A percentile compares a stretch with the other conserved stretches of the same genome.
Conservation (phyloP, 106 monocot genomes). For the Phalaenopsis aphrodite region DNA sequence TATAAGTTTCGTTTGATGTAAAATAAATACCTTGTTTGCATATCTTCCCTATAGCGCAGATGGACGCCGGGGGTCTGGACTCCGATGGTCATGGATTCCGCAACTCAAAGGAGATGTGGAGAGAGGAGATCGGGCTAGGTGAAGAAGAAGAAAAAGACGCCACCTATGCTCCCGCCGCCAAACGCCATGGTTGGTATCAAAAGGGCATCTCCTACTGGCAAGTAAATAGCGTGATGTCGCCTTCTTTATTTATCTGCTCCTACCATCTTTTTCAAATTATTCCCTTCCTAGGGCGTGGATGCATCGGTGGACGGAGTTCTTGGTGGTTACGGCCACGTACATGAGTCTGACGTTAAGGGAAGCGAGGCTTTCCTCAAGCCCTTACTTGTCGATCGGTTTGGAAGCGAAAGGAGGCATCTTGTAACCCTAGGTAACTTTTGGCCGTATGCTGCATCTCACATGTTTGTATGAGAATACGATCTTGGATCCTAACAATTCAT, state of each 20-base stretch:
- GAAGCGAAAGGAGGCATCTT: conserved; percentile 39
- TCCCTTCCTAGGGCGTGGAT: conserved; percentile 55
- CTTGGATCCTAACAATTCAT: neutral
- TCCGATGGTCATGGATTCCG: conserved; percentile 52
- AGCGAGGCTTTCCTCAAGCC: conserved; percentile 74
- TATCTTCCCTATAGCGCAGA: neutral
- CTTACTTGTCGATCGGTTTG: conserved; percentile 53
- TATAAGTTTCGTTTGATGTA: too few relatives aligned
- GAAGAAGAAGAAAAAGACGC: conserved; percentile 8
- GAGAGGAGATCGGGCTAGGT: conserved; percentile 55
- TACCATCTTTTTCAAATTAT: neutral
- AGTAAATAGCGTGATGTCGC: conserved; percentile 34
- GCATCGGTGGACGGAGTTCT: conserved; percentile 92
- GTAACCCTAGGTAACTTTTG: conserved; percentile 68
- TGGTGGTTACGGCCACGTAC: conserved; percentile 79
- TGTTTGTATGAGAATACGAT: neutral
- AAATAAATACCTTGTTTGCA: too few relatives aligned
- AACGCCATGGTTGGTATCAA: conserved; percentile 69
- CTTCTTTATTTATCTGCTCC: conserved; percentile 1
- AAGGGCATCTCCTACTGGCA: conserved; percentile 95
- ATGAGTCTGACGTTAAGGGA: conserved; percentile 75
- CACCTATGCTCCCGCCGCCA: conserved; percentile 6
- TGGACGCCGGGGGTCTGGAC: conserved; percentile 67
- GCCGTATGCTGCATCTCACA: neutral
- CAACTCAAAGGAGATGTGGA: conserved; percentile 85